These are phyloP conservation scores for Cladophialophora chaetospira DNA, from an alignment of 2,329 filamentous ascomycete genomes.

Conservation along the genomic window DNA sequence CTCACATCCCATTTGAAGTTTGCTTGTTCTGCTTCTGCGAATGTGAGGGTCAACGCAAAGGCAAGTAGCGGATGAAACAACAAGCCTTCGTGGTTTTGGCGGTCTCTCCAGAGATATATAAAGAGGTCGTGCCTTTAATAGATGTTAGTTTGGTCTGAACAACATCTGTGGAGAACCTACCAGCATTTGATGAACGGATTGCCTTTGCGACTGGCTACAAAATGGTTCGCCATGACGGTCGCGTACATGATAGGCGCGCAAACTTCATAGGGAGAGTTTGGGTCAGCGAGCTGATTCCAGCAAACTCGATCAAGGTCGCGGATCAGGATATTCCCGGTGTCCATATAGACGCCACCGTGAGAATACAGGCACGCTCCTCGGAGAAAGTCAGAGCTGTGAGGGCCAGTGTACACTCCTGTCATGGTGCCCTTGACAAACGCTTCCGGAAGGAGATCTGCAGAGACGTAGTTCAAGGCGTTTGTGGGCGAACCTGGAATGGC, in stretches of 20 bases:
- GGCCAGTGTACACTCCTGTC: constrained; percentile 52
- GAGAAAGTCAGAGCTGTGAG: constrained; percentile 62
- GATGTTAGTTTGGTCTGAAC: neutral
- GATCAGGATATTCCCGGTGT: constrained; percentile 60
- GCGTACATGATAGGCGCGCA: constrained; percentile 38
- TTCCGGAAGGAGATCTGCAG: constrained; percentile 51
- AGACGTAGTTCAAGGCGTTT: constrained; percentile 54
- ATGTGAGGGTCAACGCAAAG: constrained; percentile 35
- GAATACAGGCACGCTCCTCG: constrained; percentile 58
- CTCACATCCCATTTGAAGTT: constrained; percentile 39
- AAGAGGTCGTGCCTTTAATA: constrained; percentile 49
- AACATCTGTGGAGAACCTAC: neutral
- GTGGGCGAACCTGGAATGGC: constrained; percentile 47
- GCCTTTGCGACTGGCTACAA: constrained; percentile 43
- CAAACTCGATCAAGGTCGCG: constrained; percentile 59
- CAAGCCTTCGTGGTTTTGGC: constrained; percentile 55
- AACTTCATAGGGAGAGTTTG: constrained; percentile 51
- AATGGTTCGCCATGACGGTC: constrained; percentile 53
- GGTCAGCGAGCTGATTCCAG: constrained; percentile 52
- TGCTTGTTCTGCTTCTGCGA: constrained; percentile 30
- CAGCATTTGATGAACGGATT: constrained; percentile 54
- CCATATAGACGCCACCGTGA: constrained; percentile 61
- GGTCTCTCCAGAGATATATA: constrained; percentile 56
- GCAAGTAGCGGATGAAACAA: constrained; percentile 49
- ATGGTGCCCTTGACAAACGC: constrained; percentile 56